phyloP scores from a whole-genome alignment of 805 yeast genomes.

The Nakazawaea wickerhamii region DNA sequence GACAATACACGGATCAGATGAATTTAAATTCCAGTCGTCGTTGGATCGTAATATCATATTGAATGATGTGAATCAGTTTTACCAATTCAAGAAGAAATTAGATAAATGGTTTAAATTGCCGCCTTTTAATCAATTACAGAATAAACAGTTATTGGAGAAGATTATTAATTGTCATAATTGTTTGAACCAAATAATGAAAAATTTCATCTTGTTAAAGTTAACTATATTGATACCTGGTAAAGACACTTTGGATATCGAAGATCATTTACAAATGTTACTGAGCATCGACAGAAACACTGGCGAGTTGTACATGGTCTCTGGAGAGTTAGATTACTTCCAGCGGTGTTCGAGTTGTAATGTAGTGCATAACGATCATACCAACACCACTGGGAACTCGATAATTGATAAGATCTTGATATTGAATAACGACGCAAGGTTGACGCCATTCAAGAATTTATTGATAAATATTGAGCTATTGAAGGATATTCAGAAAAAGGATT shows the following conservation, averaged over 20 bases:
- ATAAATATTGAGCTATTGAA: constrained; percentile 2
- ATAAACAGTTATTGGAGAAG: constrained; percentile 27
- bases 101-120: constrained; percentile 32
- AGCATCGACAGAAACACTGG: constrained; percentile 29
- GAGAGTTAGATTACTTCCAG: constrained; percentile 23
- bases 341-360: constrained; percentile 7
- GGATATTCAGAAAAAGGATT: not conserved
- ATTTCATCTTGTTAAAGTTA: constrained; percentile 25
- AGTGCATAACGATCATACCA: not conserved
- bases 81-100: constrained; percentile 24
- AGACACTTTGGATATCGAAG: constrained; percentile 14
- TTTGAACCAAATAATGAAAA: constrained; percentile 23
- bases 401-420: constrained; percentile 7
- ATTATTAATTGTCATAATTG: constrained; percentile 25
- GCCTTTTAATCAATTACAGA: constrained; percentile 28
- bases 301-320: constrained; percentile 26
- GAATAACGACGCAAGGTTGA: not conserved
- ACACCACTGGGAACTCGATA: constrained; percentile 6
- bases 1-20: constrained; percentile 21
- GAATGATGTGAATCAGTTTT: constrained; percentile 21
- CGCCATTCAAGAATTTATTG: not conserved
- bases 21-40: constrained; percentile 18
- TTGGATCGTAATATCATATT: constrained; percentile 14
- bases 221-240: constrained; percentile 26
- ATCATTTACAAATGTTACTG: constrained; percentile 20